A percentile compares a stretch with the other conserved stretches of the same genome.
phyloP scores from a whole-genome alignment of 139 green algal genomes.

The Tetradesmus obliquus region DNA sequence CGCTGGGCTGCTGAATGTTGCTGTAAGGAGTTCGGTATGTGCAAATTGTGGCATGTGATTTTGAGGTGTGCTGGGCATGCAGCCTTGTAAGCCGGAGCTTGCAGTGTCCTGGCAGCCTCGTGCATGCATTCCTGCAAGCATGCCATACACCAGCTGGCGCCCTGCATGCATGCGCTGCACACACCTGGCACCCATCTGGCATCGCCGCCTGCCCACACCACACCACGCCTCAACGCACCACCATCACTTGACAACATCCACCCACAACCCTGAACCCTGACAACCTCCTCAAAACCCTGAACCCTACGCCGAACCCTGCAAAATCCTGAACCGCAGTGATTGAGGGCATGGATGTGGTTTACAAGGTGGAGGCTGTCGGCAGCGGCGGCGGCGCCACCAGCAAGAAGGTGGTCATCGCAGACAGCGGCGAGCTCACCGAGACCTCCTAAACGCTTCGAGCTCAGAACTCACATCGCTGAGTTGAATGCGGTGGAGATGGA shows the following conservation, averaged over 20 bases:
- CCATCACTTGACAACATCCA: too few relatives aligned
- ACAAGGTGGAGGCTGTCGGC: conserved; percentile 91
- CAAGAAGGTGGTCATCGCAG: conserved; percentile 81
- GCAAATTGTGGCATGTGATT: too few relatives aligned
- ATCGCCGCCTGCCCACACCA: not conserved
- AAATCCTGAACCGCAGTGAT: conserved; percentile 67
- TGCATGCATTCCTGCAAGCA: not conserved
- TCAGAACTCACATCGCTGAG: not conserved
- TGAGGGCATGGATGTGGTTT: conserved; percentile 96
- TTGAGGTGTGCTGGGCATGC: too few relatives aligned
- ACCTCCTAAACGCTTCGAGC: not conserved
- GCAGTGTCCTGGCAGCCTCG: too few relatives aligned
- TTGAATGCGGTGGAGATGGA: not conserved
- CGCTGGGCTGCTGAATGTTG: too few relatives aligned
- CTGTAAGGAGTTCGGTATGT: too few relatives aligned
- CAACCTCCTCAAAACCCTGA: not conserved
- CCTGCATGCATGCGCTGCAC: not conserved
- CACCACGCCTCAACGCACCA: not conserved
- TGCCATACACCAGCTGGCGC: not conserved
- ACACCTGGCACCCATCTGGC: not conserved
- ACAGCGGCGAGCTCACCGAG: conserved; percentile 81
- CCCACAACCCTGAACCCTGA: not conserved
- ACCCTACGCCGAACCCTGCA: not conserved
- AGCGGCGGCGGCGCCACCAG: conserved; percentile 77
- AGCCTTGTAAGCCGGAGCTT: too few relatives aligned